phyloP scores from a whole-genome alignment of 2,329 filamentous ascomycete genomes.

The Ceratocystis albifundus region DNA sequence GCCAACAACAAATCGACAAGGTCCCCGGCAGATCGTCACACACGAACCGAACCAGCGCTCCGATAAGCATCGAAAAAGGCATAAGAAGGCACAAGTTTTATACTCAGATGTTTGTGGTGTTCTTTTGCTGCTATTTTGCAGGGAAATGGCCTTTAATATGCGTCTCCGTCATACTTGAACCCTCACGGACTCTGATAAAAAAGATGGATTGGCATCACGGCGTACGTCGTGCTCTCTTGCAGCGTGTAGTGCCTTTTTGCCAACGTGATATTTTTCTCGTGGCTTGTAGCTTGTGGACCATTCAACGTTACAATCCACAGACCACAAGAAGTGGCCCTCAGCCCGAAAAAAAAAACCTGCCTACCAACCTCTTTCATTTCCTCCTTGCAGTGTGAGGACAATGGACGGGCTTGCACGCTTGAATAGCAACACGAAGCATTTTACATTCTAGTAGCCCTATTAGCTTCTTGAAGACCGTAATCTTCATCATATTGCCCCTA shows the following conservation, averaged over 20 bases:
- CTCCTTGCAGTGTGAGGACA: not conserved
- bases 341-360: not conserved
- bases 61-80: conserved; percentile 18
- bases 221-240: not conserved
- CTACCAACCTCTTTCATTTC: conserved; percentile 1
- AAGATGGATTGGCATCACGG: not conserved
- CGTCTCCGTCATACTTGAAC: not conserved
- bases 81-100: not conserved
- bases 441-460: not conserved
- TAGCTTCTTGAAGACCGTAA: too few relatives aligned
- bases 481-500: not conserved
- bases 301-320: not conserved
- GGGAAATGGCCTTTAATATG: not conserved
- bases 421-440: not conserved
- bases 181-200: not conserved
- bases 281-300: not conserved
- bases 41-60: conserved; percentile 12
- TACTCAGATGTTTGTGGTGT: too few relatives aligned
- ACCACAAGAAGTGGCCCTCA: not conserved
- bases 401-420: not conserved
- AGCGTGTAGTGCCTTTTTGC: not conserved
- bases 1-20: conserved; percentile 16
- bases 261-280: not conserved
- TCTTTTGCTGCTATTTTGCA: not conserved
- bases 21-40: not conserved